These are phyloP conservation scores for Linnemannia hyalina DNA, from an alignment of 192 early-diverging fungal genomes.

Conservation along the genomic window DNA sequence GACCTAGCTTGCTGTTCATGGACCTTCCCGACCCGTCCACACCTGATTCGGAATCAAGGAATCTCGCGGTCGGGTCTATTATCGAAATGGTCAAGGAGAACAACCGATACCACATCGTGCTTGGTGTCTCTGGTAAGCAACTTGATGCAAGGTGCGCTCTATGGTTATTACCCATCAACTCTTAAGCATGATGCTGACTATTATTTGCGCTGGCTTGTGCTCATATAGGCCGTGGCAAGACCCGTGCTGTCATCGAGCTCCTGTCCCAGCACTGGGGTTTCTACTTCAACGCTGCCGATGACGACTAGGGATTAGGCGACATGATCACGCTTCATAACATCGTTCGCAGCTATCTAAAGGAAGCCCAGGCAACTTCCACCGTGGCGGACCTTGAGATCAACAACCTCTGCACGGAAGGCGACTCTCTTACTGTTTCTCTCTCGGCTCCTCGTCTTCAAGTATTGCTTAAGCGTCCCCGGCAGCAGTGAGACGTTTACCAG, in stretches of 20 bases:
- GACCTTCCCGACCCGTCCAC: too few relatives aligned
- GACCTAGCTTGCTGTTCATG: too few relatives aligned
- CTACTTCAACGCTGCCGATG: constrained; percentile 21
- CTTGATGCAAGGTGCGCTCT: too few relatives aligned
- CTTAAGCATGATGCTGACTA: not conserved
- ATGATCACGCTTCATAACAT: constrained; percentile 16
- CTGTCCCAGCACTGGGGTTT: constrained; percentile 29
- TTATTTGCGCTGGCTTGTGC: not conserved
- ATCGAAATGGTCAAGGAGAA: too few relatives aligned
- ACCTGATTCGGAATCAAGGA: too few relatives aligned
- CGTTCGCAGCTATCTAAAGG: not conserved
- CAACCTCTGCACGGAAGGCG: constrained; percentile 4
- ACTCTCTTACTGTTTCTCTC: constrained; percentile 22
- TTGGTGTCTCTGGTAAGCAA: too few relatives aligned
- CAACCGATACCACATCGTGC: too few relatives aligned
- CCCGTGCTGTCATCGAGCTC: not conserved
- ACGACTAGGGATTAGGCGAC: constrained; percentile 8
- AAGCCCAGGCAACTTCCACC: not conserved
- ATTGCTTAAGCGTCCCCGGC: constrained; percentile 6
- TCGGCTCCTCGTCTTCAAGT: constrained; percentile 24
- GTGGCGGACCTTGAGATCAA: too few relatives aligned
- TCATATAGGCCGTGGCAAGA: constrained; percentile 3
- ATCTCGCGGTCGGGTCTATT: too few relatives aligned
- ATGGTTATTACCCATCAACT: too few relatives aligned
- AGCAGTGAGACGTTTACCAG: constrained; percentile 13